These are phyloP conservation scores for Scleromitrula shiraiana DNA, from an alignment of 2,329 filamentous ascomycete species.

Conservation along the genomic window DNA sequence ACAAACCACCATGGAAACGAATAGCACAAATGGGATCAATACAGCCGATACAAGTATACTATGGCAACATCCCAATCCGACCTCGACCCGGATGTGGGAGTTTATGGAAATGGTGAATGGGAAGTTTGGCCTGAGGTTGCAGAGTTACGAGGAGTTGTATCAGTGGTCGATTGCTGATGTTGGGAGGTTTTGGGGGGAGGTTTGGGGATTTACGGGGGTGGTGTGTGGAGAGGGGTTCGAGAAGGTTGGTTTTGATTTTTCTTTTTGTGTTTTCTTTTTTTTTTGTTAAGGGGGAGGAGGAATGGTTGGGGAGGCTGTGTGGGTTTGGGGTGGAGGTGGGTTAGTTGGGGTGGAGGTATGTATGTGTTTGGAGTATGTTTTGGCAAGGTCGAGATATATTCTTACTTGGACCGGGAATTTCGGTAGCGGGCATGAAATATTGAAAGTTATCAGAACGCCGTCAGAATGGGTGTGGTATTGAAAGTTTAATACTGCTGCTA, in stretches of 20 bases:
- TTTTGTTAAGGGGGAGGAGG: not conserved
- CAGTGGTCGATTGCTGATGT: conserved; percentile 76
- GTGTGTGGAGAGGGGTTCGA: not conserved
- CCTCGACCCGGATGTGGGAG: conserved; percentile 60
- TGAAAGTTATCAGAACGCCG: too few species aligned
- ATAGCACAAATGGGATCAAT: not conserved
- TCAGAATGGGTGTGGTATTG: too few species aligned
- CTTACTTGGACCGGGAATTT: too few species aligned
- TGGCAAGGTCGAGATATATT: too few species aligned
- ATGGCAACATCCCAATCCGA: conserved; percentile 63
- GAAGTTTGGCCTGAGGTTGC: conserved; percentile 54
- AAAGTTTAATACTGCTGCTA: too few species aligned
- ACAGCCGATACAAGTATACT: conserved; percentile 39
- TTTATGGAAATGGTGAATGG: conserved; percentile 64
- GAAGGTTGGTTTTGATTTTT: not conserved
- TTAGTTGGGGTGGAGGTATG: too few species aligned
- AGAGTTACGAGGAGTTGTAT: conserved; percentile 68
- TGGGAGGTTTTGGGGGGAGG: conserved; percentile 71
- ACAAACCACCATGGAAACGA: not conserved
- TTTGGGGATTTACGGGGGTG: conserved; percentile 70
- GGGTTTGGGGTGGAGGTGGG: too few species aligned
- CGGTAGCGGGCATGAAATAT: too few species aligned
- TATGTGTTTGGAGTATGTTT: too few species aligned
- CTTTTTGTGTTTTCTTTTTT: not conserved
- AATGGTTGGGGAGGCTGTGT: too few species aligned